phyloP scores from a whole-genome alignment of 805 yeast species.

The Zygotorulaspora chibaensis region DNA sequence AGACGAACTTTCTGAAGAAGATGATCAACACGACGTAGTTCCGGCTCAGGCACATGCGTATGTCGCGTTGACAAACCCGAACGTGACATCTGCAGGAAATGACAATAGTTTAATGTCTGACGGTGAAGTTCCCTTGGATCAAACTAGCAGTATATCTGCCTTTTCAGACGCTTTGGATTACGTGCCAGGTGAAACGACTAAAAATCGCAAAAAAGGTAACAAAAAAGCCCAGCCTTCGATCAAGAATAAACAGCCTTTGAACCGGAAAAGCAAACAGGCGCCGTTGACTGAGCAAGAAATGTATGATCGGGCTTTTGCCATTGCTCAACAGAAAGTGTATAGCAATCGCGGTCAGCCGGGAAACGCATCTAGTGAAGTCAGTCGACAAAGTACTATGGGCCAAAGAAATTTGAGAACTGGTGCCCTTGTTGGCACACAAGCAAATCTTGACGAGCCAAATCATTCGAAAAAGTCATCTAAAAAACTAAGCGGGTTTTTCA shows the following conservation, averaged over 20 bases:
- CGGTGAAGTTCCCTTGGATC: slow-evolving; percentile 17
- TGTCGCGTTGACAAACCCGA: slow-evolving; percentile 1
- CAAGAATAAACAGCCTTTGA: background rate
- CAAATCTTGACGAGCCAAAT: slow-evolving; percentile 1
- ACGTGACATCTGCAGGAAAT: slow-evolving; percentile 4
- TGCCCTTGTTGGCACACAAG: background rate
- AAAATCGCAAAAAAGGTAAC: background rate
- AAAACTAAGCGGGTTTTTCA: slow-evolving; percentile 9
- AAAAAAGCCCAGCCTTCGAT: background rate
- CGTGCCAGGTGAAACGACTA: slow-evolving; percentile 9
- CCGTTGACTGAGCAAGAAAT: slow-evolving; percentile 41
- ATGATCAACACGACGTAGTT: slow-evolving; percentile 7
- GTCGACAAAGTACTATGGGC: slow-evolving; percentile 18
- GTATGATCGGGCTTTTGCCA: slow-evolving; percentile 51
- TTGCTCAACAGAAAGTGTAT: slow-evolving; percentile 54
- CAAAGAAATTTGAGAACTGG: slow-evolving; percentile 20
- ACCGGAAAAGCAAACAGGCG: background rate
- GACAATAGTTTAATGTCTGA: background rate
- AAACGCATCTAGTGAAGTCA: slow-evolving; percentile 2
- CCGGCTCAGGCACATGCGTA: slow-evolving; percentile 10
- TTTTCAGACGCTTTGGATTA: slow-evolving; percentile 30
- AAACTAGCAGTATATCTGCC: slow-evolving; percentile 24
- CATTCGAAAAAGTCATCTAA: slow-evolving; percentile 1
- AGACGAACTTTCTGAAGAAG: slow-evolving; percentile 21
- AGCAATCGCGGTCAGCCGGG: slow-evolving; percentile 34